phyloP scores from a whole-genome alignment of 768 basidiomycete genomes.

The Mycena crocata region DNA sequence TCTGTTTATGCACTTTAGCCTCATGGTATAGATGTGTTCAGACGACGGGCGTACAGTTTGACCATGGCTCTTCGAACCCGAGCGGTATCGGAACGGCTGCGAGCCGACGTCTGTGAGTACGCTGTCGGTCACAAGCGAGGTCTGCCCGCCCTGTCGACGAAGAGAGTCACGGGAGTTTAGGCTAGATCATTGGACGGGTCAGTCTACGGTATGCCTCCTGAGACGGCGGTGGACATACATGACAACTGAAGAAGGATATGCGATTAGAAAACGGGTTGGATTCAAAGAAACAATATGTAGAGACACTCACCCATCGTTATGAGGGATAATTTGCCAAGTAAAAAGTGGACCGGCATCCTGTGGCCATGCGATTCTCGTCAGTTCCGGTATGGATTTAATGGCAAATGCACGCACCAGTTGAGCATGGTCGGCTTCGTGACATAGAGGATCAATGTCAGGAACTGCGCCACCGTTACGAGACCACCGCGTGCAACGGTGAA shows the following conservation, averaged over 20 bases:
- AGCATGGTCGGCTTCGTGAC: conserved; percentile 8
- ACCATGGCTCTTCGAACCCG: too few species aligned
- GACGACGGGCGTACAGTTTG: not conserved
- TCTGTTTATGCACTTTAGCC: not conserved
- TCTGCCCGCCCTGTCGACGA: not conserved
- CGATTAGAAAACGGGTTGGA: too few species aligned
- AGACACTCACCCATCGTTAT: conserved; percentile 10
- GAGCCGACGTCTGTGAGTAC: not conserved
- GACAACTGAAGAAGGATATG: too few species aligned
- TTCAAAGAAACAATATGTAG: not conserved
- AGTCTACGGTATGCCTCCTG: not conserved
- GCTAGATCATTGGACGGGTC: not conserved
- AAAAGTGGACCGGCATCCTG: conserved; percentile 20
- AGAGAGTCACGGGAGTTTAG: conserved; percentile 9
- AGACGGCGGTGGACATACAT: conserved; percentile 3
- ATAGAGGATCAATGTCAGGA: conserved; percentile 9
- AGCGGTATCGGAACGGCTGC: not conserved
- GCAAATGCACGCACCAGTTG: not conserved
- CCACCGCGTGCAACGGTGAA: conserved; percentile 8
- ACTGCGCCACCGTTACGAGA: conserved; percentile 11
- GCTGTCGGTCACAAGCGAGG: not conserved
- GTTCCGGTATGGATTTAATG: too few species aligned
- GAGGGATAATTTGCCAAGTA: conserved; percentile 2
- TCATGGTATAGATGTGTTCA: not conserved
- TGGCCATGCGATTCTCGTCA: too few species aligned